Base-by-base conservation (phyloP, 1,284 basidiomycete genomes). In the Puccinia coronata region DNA sequence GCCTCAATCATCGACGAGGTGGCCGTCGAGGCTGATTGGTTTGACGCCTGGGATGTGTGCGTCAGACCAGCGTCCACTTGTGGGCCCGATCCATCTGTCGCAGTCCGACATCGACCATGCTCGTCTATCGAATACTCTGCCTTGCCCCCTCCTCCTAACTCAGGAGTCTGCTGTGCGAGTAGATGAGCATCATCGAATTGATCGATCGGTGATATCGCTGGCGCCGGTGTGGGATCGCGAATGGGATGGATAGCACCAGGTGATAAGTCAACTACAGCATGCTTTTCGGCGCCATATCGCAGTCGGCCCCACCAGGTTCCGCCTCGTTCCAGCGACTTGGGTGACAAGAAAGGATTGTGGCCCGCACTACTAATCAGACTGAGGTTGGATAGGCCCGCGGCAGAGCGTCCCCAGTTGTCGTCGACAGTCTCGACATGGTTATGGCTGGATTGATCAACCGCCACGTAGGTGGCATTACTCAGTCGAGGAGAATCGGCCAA, bases 1-100 rank as follows among this genome's bases (percentile, higher is more conserved):
- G 77, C 67, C 28, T 80, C 65, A 36, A 80, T 59, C 77, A 80
- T 80, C 11, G 77, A 80, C 25, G 65, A 70, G 18, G 77, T 80
- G 14, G 77, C 77, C 18, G 77, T 80, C 39, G 51, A 49, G 34
- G n/a, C 28, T 3, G 77, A 34, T 39, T 41, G 36, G 16, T 71
- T 70, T 12, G 65, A 59, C 5, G 57, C 12, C 28, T 61, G 73
- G 5, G 67, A 69, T 12, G 67, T 47, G 5, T 69, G 41, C 34
- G 63, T 67, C 34, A 34, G 47, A 28, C 25, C 53, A 23, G n/a
- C 39, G 11, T 59, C n/a, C 28, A 39, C 28, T 12, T 65, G 36
- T 28, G n/a, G 25, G 36, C 11, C 28, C 4, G 25, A 25, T 43
- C 57, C 31, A 75, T 36, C 31, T 11, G 39, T 12, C 18, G 20